Evolutionary conservation across 2,329 filamentous ascomycete genomes (phyloP).

Genomic region (Sarocladium strictum): DNA sequence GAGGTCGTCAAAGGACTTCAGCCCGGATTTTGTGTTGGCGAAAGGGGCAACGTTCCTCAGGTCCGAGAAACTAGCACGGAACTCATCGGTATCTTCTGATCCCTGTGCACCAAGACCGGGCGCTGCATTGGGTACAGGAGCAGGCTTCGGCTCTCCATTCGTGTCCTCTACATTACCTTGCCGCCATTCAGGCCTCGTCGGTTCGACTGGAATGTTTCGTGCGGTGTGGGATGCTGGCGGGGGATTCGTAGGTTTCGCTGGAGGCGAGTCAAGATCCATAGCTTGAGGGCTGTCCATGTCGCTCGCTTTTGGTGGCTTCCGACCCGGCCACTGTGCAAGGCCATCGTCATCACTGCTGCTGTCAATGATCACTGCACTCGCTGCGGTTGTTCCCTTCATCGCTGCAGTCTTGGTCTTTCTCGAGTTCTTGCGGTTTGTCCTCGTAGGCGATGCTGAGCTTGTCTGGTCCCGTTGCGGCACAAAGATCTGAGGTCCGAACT

Average conservation of each 20-base stretch:
- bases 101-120: conserved; percentile 26
- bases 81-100: conserved; percentile 51
- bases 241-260: conserved; percentile 15
- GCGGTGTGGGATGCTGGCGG: conserved; percentile 22
- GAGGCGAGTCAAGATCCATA: conserved; percentile 60
- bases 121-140: neutral
- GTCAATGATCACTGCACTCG: conserved; percentile 38
- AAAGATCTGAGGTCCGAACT: conserved; percentile 50
- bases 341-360: conserved; percentile 42
- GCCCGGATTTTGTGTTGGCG: conserved; percentile 37
- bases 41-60: conserved; percentile 52
- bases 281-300: conserved; percentile 45
- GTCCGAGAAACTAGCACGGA: conserved; percentile 47
- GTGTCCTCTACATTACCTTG: conserved; percentile 37
- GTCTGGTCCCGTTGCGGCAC: conserved; percentile 33
- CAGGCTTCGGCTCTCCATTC: conserved; percentile 11
- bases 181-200: conserved; percentile 54
- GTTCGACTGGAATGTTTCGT: conserved; percentile 53
- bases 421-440: conserved; percentile 37
- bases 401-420: conserved; percentile 58
- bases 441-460: conserved; percentile 35
- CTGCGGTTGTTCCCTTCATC: conserved; percentile 24
- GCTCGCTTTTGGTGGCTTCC: conserved; percentile 24
- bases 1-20: conserved; percentile 50
- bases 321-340: conserved; percentile 25